Percentiles rank a stretch among this genome's conserved stretches.
Evolutionary conservation across 345 rosid species (phyloP).

Genomic region (Balakata baccata): DNA sequence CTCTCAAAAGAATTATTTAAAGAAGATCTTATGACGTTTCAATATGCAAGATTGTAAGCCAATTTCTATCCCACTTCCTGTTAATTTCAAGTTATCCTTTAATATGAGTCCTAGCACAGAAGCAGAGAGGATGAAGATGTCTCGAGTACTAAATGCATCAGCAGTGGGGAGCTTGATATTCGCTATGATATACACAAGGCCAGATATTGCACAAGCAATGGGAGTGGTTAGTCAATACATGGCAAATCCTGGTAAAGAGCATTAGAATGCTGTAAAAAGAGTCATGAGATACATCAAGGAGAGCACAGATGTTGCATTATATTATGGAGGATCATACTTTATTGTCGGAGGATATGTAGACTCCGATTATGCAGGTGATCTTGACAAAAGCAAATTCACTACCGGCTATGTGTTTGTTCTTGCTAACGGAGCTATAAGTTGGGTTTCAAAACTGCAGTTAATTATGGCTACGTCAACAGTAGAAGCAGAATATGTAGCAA

Average conservation of each 20-base stretch:
- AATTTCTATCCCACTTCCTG: background rate
- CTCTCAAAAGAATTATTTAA: background rate
- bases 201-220: background rate
- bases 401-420: background rate
- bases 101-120: background rate
- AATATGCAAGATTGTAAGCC: conserved; percentile 5
- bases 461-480: background rate
- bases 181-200: background rate
- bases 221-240: background rate
- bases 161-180: background rate
- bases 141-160: background rate
- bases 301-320: background rate
- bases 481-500: background rate
- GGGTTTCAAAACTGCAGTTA: background rate
- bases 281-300: background rate
- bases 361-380: background rate
- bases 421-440: background rate
- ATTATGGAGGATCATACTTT: background rate
- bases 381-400: background rate
- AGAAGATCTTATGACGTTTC: background rate
- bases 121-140: background rate
- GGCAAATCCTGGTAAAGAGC: background rate
- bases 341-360: background rate
- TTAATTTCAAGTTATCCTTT: background rate
- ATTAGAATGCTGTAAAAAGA: background rate